These are phyloP conservation scores for Cryptococcus sp. DNA, from an alignment of 1,284 basidiomycete genomes.

Conservation along the genomic window DNA sequence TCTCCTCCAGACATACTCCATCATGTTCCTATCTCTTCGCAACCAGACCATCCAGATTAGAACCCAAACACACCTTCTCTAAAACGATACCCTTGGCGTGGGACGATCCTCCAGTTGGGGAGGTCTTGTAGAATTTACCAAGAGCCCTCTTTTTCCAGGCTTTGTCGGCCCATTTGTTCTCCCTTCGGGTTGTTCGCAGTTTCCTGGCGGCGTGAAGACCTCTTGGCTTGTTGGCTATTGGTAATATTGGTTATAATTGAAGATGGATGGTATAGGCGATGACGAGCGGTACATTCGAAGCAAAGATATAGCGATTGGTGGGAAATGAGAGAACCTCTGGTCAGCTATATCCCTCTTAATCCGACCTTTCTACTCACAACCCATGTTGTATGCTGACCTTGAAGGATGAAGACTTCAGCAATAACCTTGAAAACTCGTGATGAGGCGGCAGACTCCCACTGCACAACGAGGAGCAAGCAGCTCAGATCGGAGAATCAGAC, in stretches of 20 bases:
- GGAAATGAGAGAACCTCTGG: neutral
- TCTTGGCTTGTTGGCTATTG: slow-evolving; percentile 85
- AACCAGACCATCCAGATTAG: neutral
- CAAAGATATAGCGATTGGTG: neutral
- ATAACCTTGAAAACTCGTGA: neutral
- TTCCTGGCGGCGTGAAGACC: slow-evolving; percentile 99
- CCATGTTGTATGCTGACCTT: slow-evolving; percentile 42
- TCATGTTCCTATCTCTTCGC: neutral
- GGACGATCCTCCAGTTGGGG: slow-evolving; percentile 97
- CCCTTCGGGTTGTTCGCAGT: slow-evolving; percentile 87
- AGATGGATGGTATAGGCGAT: neutral
- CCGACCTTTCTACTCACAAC: slow-evolving; percentile 38
- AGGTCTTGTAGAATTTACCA: slow-evolving; percentile 99
- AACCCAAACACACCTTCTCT: slow-evolving; percentile 64
- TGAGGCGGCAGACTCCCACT: too few relatives aligned
- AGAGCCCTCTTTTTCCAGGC: slow-evolving; percentile 99
- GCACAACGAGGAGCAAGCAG: too few relatives aligned
- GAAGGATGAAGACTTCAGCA: slow-evolving; percentile 11
- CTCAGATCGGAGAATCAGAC: too few relatives aligned
- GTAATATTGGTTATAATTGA: neutral
- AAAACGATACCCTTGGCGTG: slow-evolving; percentile 99
- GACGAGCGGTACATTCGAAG: neutral
- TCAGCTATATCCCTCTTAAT: neutral
- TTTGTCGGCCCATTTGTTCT: slow-evolving; percentile 99
- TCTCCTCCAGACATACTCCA: neutral